Evolutionary conservation across 83 land plant genomes (phyloP), one percentile per base, ranked within the genome.

Genomic region (Isoetes engelmannii): DNA sequence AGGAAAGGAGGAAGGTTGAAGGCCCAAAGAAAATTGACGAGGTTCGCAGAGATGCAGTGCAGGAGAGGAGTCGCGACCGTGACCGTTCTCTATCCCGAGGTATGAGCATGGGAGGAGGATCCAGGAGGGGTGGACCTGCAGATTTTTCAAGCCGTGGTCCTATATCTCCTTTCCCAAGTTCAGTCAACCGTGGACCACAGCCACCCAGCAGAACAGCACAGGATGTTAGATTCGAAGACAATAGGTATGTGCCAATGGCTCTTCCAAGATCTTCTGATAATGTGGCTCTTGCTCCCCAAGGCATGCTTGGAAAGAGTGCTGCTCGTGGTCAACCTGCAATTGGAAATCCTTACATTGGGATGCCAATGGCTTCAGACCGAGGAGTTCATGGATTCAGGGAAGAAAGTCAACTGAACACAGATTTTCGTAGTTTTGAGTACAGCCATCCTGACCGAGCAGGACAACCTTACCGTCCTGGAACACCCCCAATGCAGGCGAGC

Each of bases 1-100:
- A 89, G 59, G 89, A 87, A 74, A 81, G 97, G 59, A 80, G 91
- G 65, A 92, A 92, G 77, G 88, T 92, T 51, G 97, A 92, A 58
- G 97, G 97, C 3, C 97, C 97, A 7, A 92, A 92, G 75, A 92
- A 86, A 75, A 92, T 92, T 59, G 97, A 92, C 48, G 93, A 92
- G 55, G 97, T 92, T 43, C 97, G 86, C 69, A 77, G 93, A 49
- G 97, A 92, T 83, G 97, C 97, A 45, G 90, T 83, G 48, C 89
- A 88, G 45, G 97, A 92, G 46, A 65, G 93, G 42, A 75, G 85
- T 9, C 45, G 78, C 13, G 78, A 75, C 73, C 83, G 97, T 48
- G 37, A 28, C 37, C 37, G 37, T 28, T 28, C 37, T 28, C 54
- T 84, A 21, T 66, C 76, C 47, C 92, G 97, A 58, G 86, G 85